phyloP scores from a whole-genome alignment of 768 basidiomycete species.

The Omphalotus guepiniiformis region DNA sequence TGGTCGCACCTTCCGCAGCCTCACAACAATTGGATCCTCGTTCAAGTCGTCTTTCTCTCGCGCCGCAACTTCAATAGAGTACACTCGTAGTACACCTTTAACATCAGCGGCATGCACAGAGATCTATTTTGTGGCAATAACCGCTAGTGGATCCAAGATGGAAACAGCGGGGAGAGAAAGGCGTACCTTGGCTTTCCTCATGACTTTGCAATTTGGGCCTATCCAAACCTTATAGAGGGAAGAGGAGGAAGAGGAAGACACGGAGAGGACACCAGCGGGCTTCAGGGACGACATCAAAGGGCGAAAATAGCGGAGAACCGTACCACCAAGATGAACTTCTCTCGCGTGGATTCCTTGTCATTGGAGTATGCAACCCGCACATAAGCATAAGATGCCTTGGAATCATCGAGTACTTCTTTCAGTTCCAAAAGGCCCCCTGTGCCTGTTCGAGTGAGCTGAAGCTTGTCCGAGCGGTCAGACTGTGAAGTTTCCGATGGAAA shows the following conservation, averaged over 20 bases:
- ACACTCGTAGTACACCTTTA: constrained; percentile 72
- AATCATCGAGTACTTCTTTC: constrained; percentile 61
- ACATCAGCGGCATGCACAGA: constrained; percentile 91
- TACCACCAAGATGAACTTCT: constrained; percentile 83
- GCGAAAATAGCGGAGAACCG: constrained; percentile 13
- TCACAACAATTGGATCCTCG: constrained; percentile 79
- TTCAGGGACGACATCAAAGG: constrained; percentile 10
- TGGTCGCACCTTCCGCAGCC: constrained; percentile 68
- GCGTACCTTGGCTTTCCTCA: constrained; percentile 87
- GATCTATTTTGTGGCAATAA: constrained; percentile 48
- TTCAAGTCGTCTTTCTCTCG: constrained; percentile 79
- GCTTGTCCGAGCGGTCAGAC: constrained; percentile 69
- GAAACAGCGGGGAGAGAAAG: constrained; percentile 17
- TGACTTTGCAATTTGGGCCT: constrained; percentile 76
- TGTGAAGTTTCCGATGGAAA: constrained; percentile 19
- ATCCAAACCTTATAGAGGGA: constrained; percentile 62
- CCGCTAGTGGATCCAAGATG: constrained; percentile 25
- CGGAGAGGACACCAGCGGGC: constrained; percentile 12
- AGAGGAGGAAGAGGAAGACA: too few relatives aligned
- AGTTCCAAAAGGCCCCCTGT: constrained; percentile 78
- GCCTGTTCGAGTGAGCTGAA: constrained; percentile 74
- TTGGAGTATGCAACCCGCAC: constrained; percentile 80
- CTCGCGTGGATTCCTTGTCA: constrained; percentile 80
- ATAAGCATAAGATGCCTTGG: constrained; percentile 81
- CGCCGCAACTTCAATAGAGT: constrained; percentile 87